Percentiles rank a stretch among this genome's conserved stretches.
phyloP scores from a whole-genome alignment of 2,329 filamentous ascomycete species.

The Coniochaeta pulveracea region DNA sequence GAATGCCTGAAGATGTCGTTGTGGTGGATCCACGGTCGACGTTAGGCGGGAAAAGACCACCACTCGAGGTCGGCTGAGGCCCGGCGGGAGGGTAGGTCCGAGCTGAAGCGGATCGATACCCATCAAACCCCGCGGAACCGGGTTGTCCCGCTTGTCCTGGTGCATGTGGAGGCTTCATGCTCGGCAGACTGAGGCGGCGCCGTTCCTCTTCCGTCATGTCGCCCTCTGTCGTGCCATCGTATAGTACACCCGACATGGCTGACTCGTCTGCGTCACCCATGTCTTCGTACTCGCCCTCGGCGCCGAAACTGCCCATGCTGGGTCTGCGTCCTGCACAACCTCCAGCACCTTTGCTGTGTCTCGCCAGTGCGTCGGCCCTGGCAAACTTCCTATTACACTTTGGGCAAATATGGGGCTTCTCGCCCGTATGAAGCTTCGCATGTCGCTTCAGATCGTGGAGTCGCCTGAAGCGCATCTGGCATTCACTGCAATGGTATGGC shows the following conservation, averaged over 20 bases:
- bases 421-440: slow-evolving; percentile 91
- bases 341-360: slow-evolving; percentile 90
- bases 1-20: slow-evolving; percentile 40
- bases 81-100: slow-evolving; percentile 67
- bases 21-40: slow-evolving; percentile 42
- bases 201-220: slow-evolving; percentile 49
- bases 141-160: slow-evolving; percentile 29
- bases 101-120: slow-evolving; percentile 50
- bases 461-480: slow-evolving; percentile 81
- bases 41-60: slow-evolving; percentile 53
- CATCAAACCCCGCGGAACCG: slow-evolving; percentile 36
- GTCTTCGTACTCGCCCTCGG: slow-evolving; percentile 61
- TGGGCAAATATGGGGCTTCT: slow-evolving; percentile 87
- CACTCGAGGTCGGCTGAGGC: slow-evolving; percentile 33
- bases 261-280: slow-evolving; percentile 41
- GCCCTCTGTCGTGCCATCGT: slow-evolving; percentile 47
- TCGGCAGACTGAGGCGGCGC: slow-evolving; percentile 59
- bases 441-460: slow-evolving; percentile 94
- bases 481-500: slow-evolving; percentile 89
- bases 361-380: slow-evolving; percentile 83
- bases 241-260: slow-evolving; percentile 43
- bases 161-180: slow-evolving; percentile 62
- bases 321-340: slow-evolving; percentile 87
- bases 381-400: slow-evolving; percentile 95
- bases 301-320: slow-evolving; percentile 73